Percentiles rank a stretch among this genome's conserved stretches.
Conservation (phyloP, 805 yeast species). For the Candida boidinii region DNA sequence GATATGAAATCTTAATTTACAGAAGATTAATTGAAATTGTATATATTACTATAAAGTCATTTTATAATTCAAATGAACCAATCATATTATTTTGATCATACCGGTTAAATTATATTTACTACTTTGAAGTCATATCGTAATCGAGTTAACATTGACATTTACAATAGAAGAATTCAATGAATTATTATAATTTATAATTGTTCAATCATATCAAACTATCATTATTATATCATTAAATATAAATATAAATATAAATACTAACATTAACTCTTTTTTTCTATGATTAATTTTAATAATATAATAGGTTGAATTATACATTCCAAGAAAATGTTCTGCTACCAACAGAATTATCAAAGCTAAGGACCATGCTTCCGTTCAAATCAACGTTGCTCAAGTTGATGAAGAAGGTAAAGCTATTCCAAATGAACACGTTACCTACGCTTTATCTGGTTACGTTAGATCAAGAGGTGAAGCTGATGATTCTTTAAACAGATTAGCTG, state of each 20-base stretch:
- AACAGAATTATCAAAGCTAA: conserved; percentile 99
- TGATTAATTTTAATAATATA: conserved; percentile 24
- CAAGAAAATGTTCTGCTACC: conserved; percentile 99
- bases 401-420: conserved; percentile 92
- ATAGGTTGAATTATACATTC: conserved; percentile 99
- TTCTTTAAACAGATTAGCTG: conserved; percentile 98
- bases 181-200: too few species aligned
- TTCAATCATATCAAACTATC: background rate
- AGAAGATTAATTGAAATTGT: too few species aligned
- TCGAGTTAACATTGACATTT: too few species aligned
- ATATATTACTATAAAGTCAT: too few species aligned
- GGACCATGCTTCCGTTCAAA: conserved; percentile 99
- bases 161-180: too few species aligned
- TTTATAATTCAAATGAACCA: too few species aligned
- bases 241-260: conserved; percentile 1
- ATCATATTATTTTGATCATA: too few species aligned
- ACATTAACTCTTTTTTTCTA: background rate
- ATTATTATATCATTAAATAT: background rate
- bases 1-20: too few species aligned
- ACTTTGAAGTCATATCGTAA: too few species aligned
- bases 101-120: too few species aligned
- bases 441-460: conserved; percentile 95
- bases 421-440: conserved; percentile 89
- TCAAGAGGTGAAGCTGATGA: conserved; percentile 99
- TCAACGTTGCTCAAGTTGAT: conserved; percentile 97